phyloP scores from a whole-genome alignment of 176 grass and related monocot genomes.

The Leersia perrieri region DNA sequence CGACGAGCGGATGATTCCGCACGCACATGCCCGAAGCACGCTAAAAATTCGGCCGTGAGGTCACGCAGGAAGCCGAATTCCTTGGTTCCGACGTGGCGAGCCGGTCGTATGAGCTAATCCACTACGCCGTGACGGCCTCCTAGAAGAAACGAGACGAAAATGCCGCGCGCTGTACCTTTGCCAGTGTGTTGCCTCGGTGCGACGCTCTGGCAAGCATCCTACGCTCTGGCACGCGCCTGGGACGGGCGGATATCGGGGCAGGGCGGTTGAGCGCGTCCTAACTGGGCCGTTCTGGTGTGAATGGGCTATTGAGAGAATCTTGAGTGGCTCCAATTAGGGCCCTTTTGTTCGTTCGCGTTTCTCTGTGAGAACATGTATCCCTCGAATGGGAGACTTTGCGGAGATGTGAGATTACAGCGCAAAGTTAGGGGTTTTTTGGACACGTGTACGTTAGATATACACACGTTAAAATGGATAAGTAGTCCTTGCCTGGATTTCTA shows the following conservation, averaged over 20 bases:
- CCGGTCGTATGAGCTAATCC: slow-evolving; percentile 19
- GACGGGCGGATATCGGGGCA: neutral
- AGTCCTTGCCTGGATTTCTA: too few relatives aligned
- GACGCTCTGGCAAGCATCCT: slow-evolving; percentile 5
- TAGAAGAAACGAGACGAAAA: neutral
- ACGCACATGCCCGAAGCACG: neutral
- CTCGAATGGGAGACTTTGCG: neutral
- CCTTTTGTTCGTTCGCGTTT: neutral
- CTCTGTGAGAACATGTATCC: neutral
- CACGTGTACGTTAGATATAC: neutral
- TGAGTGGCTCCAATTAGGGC: neutral
- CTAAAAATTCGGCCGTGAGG: slow-evolving; percentile 1
- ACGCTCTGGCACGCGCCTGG: neutral
- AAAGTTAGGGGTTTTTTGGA: neutral
- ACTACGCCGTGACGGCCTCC: neutral
- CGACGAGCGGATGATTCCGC: neutral
- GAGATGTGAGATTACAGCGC: neutral
- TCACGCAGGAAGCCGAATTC: neutral
- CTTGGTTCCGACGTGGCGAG: slow-evolving; percentile 35
- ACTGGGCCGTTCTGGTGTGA: slow-evolving; percentile 40
- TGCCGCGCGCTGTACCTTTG: neutral
- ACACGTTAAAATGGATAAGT: too few relatives aligned
- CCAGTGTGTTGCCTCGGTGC: neutral
- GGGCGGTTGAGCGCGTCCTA: neutral
- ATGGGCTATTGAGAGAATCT: slow-evolving; percentile 35